Percentiles rank a stretch among this genome's conserved stretches.
These are phyloP conservation scores for Macrolepiota fuliginosa DNA, from an alignment of 768 basidiomycete species.

Conservation along the genomic window DNA sequence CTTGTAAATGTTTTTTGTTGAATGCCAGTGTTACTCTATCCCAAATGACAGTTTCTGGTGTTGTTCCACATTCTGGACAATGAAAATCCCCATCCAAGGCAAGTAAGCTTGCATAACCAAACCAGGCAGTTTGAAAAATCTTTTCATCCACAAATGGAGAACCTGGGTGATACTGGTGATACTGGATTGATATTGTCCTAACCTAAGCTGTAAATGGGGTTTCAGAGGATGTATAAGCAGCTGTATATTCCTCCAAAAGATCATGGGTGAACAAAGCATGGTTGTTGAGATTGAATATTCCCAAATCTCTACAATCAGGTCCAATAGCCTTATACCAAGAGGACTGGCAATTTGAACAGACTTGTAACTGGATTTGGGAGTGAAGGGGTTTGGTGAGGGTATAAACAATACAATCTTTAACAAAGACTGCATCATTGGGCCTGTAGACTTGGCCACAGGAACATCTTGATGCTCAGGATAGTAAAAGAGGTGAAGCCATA, in stretches of 20 bases:
- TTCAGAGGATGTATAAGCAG: constrained; percentile 29
- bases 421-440: neutral
- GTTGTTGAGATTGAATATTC: constrained; percentile 35
- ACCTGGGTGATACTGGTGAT: constrained; percentile 7
- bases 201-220: constrained; percentile 32
- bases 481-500: no score
- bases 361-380: constrained; percentile 16
- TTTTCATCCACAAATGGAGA: constrained; percentile 24
- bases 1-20: constrained; percentile 22
- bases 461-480: neutral
- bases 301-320: constrained; percentile 24
- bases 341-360: constrained; percentile 13
- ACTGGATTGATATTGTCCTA: constrained; percentile 19
- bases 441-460: neutral
- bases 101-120: constrained; percentile 25
- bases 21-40: constrained; percentile 32
- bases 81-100: constrained; percentile 21
- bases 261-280: constrained; percentile 26
- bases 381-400: neutral
- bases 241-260: constrained; percentile 32
- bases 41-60: constrained; percentile 28
- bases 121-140: constrained; percentile 31
- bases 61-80: constrained; percentile 25
- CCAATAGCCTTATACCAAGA: constrained; percentile 22
- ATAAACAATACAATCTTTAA: constrained; percentile 15